A percentile compares a stretch with the other conserved stretches of the same genome.
Evolutionary conservation across 495 filamentous ascomycete genomes (phyloP).

Genomic region (Lasiosphaeria miniovina): DNA sequence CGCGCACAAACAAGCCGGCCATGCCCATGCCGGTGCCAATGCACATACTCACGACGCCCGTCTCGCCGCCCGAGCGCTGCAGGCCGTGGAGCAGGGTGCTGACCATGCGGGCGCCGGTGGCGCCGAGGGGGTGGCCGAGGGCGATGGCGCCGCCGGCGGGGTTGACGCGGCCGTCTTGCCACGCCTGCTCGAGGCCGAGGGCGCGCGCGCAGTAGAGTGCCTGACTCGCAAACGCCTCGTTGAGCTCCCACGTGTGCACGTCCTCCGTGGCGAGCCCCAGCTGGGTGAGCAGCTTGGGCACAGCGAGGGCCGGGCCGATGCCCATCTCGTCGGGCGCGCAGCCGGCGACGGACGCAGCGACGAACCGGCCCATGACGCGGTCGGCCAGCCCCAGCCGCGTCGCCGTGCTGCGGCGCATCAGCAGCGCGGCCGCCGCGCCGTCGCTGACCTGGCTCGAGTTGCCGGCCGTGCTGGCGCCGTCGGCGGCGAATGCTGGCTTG

Average conservation of each 20-base stretch:
- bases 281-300: constrained; percentile 70
- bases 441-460: constrained; percentile 86
- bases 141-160: constrained; percentile 93
- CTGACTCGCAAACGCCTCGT: constrained; percentile 93
- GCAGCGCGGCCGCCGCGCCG: constrained; percentile 75
- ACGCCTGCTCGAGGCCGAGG: constrained; percentile 61
- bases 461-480: constrained; percentile 77
- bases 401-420: constrained; percentile 85
- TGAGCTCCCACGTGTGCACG: constrained; percentile 91
- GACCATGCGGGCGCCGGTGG: constrained; percentile 80
- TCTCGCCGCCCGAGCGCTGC: constrained; percentile 55
- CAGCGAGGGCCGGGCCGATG: constrained; percentile 79
- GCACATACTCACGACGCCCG: constrained; percentile 82
- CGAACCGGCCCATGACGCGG: constrained; percentile 76
- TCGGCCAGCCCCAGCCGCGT: constrained; percentile 64
- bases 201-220: constrained; percentile 74
- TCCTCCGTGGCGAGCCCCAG: constrained; percentile 64
- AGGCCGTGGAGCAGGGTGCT: constrained; percentile 68
- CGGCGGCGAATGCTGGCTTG: constrained; percentile 76
- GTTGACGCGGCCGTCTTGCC: constrained; percentile 69
- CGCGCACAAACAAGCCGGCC: constrained; percentile 80
- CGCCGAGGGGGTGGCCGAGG: constrained; percentile 88
- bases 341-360: constrained; percentile 67
- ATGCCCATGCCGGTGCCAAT: constrained; percentile 92
- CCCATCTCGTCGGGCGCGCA: constrained; percentile 92